phyloP scores from a whole-genome alignment of 306 rosid species.

The Cucurbita ficifolia region DNA sequence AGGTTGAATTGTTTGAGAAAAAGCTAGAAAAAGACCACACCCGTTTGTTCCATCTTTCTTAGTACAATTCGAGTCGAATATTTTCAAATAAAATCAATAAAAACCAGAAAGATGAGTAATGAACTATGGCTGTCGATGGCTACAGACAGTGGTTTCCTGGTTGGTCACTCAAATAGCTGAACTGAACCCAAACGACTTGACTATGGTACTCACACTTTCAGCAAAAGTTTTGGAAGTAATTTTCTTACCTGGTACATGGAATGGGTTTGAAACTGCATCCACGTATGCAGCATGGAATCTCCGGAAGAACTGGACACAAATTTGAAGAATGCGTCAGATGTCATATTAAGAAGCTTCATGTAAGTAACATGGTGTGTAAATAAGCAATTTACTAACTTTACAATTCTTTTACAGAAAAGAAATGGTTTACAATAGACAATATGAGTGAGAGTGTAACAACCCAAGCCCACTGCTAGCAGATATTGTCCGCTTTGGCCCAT shows the following conservation, averaged over 20 bases:
- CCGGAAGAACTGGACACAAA: constrained; percentile 55
- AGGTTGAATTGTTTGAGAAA: background rate
- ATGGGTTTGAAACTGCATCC: constrained; percentile 90
- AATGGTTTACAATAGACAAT: background rate
- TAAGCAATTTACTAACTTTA: background rate
- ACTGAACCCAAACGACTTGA: constrained; percentile 76
- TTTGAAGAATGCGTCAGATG: background rate
- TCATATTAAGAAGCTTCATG: background rate
- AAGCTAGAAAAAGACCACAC: background rate
- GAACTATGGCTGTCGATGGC: background rate
- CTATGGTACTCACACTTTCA: constrained; percentile 79
- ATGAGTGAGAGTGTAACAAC: too few relatives aligned
- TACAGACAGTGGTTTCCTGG: background rate
- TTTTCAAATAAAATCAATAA: background rate
- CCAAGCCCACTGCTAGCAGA: too few relatives aligned
- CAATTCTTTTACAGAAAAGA: background rate
- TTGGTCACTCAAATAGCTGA: constrained; percentile 32
- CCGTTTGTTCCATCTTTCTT: background rate
- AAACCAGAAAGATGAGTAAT: background rate
- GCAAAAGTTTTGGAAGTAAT: constrained; percentile 80
- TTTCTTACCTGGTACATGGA: constrained; percentile 87
- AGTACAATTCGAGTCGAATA: background rate
- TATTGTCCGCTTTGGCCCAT: too few relatives aligned
- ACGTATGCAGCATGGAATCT: constrained; percentile 79
- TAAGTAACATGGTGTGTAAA: background rate